Conservation (phyloP, 306 rosid species). For the Echinosophora koreensis region DNA sequence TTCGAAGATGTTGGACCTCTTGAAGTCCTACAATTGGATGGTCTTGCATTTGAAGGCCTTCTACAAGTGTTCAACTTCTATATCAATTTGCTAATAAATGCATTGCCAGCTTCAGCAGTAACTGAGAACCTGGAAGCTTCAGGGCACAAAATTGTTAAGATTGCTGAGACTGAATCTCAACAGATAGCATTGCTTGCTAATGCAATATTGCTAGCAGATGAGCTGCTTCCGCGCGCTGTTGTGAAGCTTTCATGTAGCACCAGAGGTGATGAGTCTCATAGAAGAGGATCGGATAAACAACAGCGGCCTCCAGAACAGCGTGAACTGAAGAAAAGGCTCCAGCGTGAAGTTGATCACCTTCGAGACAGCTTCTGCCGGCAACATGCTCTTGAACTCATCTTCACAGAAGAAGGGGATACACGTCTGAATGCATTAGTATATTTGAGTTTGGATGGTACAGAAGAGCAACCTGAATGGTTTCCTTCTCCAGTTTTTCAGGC, state of each 20-base stretch:
- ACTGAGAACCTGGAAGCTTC: slow-evolving; percentile 69
- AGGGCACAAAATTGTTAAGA: slow-evolving; percentile 69
- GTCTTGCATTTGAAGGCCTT: slow-evolving; percentile 74
- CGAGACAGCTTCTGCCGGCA: slow-evolving; percentile 89
- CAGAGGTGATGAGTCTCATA: slow-evolving; percentile 61
- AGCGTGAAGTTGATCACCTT: slow-evolving; percentile 77
- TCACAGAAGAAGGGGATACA: slow-evolving; percentile 84
- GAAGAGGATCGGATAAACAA: slow-evolving; percentile 59
- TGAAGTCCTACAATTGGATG: slow-evolving; percentile 77
- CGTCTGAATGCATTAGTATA: slow-evolving; percentile 70
- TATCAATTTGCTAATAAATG: slow-evolving; percentile 72
- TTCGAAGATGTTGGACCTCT: slow-evolving; percentile 79
- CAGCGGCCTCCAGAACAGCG: slow-evolving; percentile 76
- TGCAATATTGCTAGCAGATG: slow-evolving; percentile 82
- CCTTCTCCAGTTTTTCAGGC: slow-evolving; percentile 93
- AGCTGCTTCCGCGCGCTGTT: slow-evolving; percentile 83
- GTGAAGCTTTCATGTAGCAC: slow-evolving; percentile 62
- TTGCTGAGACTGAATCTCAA: slow-evolving; percentile 87
- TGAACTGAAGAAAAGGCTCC: slow-evolving; percentile 78
- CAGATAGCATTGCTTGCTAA: slow-evolving; percentile 82
- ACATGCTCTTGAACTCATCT: slow-evolving; percentile 87
- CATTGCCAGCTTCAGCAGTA: slow-evolving; percentile 80
- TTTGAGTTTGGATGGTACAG: slow-evolving; percentile 60
- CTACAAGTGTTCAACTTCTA: slow-evolving; percentile 70
- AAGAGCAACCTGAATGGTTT: slow-evolving; percentile 82